Evolutionary conservation across 371 early-diverging fungal genomes (phyloP), one percentile per base, ranked within the genome.

Genomic region (Lichtheimia corymbifera): DNA sequence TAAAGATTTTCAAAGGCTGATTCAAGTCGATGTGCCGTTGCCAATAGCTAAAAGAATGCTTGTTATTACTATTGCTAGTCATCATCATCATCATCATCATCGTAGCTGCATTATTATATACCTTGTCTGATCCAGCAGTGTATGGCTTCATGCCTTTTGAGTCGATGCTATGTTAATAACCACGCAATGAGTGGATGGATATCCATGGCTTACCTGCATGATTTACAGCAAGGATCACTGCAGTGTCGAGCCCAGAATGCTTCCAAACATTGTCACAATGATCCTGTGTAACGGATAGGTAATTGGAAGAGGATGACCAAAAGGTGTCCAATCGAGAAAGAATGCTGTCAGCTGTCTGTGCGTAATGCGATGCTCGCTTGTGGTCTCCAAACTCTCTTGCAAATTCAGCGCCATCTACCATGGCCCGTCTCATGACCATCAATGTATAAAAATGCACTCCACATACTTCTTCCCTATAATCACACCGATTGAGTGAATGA

Each of bases 391-490:
- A 18, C 11, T 45, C 20, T 5, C 42, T 20, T 17, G 68, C 68
- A 61, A 68, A 64, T 20, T 43, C 12, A 3, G 68, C 60, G 18
- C 68, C 68, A 50, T 68, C 68, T 54, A 64, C 35, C 17, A 68
- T 41, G 5, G 90, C 89, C 17, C 77, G 72, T 7, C 80, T 78
- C 70, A 88, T 89, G 14, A 85, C 90, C 75, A 84, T 66, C 27
- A 70, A 47, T 2, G 93, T 93, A 70, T 85, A 91, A 60, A 87
- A 91, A 67, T 93, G 92, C 17, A 71, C 24, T 2, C 77, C 80
- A 3, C 66, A 58, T 5, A 73, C 61, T 57, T 80, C 80, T 64
- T 93, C 93, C 93, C 91, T 91, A 13, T 65, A 68, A 52, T 55
- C 13, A 15, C 15, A 20, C 20, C 1, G 18, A 13, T 7, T 53